These are phyloP conservation scores for Quercus rubra DNA, from an alignment of 306 rosid genomes.

Conservation along the genomic window DNA sequence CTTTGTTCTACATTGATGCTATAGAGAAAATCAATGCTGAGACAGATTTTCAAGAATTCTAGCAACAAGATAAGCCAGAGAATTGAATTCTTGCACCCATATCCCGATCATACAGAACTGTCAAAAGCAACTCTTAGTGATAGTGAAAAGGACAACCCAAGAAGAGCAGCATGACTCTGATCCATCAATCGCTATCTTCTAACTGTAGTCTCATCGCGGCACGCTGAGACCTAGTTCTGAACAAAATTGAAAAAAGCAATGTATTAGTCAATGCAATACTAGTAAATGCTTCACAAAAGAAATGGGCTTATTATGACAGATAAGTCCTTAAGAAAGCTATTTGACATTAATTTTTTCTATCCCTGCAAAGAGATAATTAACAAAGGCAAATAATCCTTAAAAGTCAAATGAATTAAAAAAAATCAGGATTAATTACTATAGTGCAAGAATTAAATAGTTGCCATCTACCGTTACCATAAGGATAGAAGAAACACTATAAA, in stretches of 20 bases:
- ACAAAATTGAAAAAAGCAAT: slow-evolving; percentile 9
- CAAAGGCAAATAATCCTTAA: neutral
- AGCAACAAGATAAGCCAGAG: slow-evolving; percentile 30
- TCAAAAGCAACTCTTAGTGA: slow-evolving; percentile 18
- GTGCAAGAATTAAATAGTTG: neutral
- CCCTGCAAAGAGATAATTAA: neutral
- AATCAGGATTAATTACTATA: neutral
- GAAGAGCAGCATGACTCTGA: slow-evolving; percentile 18
- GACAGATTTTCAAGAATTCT: slow-evolving; percentile 12
- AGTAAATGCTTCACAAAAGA: neutral
- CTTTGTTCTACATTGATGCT: slow-evolving; percentile 1
- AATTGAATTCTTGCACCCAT: slow-evolving; percentile 30
- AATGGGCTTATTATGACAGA: neutral
- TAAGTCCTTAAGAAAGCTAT: neutral
- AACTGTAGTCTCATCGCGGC: slow-evolving; percentile 53
- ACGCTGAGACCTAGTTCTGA: slow-evolving; percentile 77
- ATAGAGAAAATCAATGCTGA: neutral
- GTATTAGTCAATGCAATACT: neutral
- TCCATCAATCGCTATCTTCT: slow-evolving; percentile 32
- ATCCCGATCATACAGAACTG: slow-evolving; percentile 19
- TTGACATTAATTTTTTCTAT: neutral
- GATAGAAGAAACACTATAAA: neutral
- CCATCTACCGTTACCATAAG: neutral
- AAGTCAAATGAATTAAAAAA: neutral
- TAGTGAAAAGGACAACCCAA: slow-evolving; percentile 22